These are phyloP conservation scores for Podospora appendiculata DNA, from an alignment of 495 filamentous ascomycete species.

Conservation along the genomic window DNA sequence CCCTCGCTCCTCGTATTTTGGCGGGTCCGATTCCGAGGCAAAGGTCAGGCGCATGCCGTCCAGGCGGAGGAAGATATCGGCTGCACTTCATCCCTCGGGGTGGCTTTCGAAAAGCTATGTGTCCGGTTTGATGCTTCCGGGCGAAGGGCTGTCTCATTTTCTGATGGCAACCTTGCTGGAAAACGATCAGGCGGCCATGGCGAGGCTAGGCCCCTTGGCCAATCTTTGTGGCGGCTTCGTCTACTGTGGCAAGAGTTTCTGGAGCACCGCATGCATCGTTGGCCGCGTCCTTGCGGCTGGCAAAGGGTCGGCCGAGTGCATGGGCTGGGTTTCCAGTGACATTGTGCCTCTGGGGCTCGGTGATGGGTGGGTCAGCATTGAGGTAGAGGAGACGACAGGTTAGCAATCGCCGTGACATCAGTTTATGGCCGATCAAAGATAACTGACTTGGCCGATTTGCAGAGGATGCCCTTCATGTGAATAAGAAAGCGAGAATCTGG, in stretches of 20 bases:
- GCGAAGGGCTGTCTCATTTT: conserved; percentile 64
- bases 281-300: conserved; percentile 65
- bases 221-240: conserved; percentile 76
- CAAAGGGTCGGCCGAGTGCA: conserved; percentile 60
- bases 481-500: conserved; percentile 41
- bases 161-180: conserved; percentile 74
- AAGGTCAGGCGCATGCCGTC: conserved; percentile 19
- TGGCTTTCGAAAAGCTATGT: conserved; percentile 79
- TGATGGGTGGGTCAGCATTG: conserved; percentile 61
- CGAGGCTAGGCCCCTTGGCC: conserved; percentile 55
- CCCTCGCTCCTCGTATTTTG: conserved; percentile 36
- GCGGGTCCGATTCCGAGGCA: conserved; percentile 13
- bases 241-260: conserved; percentile 64
- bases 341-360: conserved; percentile 41
- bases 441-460: neutral
- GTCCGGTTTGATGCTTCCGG: conserved; percentile 71
- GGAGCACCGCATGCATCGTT: conserved; percentile 73
- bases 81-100: conserved; percentile 48
- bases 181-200: conserved; percentile 59
- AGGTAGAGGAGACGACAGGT: conserved; percentile 43
- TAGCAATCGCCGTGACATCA: conserved; percentile 11
- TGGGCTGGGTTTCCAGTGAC: conserved; percentile 67
- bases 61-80: conserved; percentile 30
- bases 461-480: conserved; percentile 33
- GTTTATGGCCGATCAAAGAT: too few relatives aligned